Base-by-base conservation (phyloP, 2,329 filamentous ascomycete genomes). In the Chaetomiaceae sp. region DNA sequence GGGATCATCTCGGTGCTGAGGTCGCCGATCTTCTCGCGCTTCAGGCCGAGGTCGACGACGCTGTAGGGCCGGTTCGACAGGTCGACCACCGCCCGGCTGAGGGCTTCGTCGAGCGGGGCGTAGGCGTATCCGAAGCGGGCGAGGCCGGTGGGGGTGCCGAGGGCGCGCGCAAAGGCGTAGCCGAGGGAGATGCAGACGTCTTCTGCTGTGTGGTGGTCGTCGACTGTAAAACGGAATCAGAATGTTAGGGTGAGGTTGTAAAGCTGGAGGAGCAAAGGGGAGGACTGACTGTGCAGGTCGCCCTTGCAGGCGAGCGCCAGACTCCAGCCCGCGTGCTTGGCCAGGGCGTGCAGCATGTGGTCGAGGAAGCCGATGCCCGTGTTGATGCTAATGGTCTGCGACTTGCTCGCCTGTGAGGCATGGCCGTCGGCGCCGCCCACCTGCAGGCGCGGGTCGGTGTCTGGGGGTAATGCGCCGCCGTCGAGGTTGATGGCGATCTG, bases 131-230 rank as follows among this genome's bases (percentile, higher is more conserved):
- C 94, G 73, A 96, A 99, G 44, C 94, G 86, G 54, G 89, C 88
- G 45, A 97, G 83, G 17, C 92, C 94, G 25, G 85, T 79, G 8
- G 88, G 87, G 9, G 82, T 82, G 59, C 88, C 86, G 38, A 99
- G 82, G 15, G 91, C 89, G 45, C 79, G 71, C 65, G 88, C 87
- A 74, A 97, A 96, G 53, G 91, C 90, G 62, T 80, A 78, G 45
- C 94, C 94, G 20, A 99, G 83, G 14, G 92, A 90, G 61, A 99
- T 87, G 74, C 89, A 96, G 55, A 89, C 87, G 69, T 99, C 94
- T 77, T 99, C 94, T 59, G 91, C 88, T 8, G 92, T 96, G 81
- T 99, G 94, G 75, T 99, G 94, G 79, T 97, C 94, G 75, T 99
- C 94, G 70, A 99, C 91, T 92, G 57, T 19, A n/a, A 3, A 8